A percentile compares a stretch with the other conserved stretches of the same genome.
Conservation (phyloP, 768 basidiomycete genomes). For the Paxillus ammoniavirescens region DNA sequence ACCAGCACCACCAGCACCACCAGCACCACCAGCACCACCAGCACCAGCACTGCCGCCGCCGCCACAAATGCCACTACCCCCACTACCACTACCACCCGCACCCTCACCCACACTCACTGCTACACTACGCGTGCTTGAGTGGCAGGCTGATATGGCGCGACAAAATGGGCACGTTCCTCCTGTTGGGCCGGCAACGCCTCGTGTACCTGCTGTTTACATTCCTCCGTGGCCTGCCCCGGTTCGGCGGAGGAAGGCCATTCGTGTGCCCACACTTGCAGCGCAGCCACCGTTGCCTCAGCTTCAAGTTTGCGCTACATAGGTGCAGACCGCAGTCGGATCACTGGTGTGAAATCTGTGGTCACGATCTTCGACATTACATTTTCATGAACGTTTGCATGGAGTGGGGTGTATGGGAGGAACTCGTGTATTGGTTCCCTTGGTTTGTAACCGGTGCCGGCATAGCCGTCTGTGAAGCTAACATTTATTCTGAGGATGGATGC, state of each 20-base stretch:
- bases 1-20: background rate
- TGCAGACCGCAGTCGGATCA: constrained; percentile 2
- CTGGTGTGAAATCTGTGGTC: constrained; percentile 30
- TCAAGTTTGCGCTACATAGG: background rate
- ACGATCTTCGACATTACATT: constrained; percentile 42
- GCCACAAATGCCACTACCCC: background rate
- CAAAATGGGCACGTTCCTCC: too few relatives aligned
- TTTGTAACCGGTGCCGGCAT: too few relatives aligned
- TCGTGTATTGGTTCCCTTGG: too few relatives aligned
- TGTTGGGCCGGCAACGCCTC: background rate
- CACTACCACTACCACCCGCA: too few relatives aligned
- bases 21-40: background rate
- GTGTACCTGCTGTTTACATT: background rate
- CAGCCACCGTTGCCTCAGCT: background rate
- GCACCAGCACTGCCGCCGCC: background rate
- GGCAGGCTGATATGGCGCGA: too few relatives aligned
- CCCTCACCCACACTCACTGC: background rate
- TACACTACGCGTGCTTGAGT: background rate
- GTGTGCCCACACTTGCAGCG: background rate
- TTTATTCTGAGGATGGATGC: too few relatives aligned
- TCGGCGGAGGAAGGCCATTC: too few relatives aligned
- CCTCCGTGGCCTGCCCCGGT: background rate
- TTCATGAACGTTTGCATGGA: constrained; percentile 33
- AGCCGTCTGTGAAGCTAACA: too few relatives aligned
- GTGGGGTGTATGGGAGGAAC: too few relatives aligned